Evolutionary conservation across 352 stramenopile genomes (phyloP), one percentile per base, ranked within the genome.

Genomic region (Phytophthora kernoviae): DNA sequence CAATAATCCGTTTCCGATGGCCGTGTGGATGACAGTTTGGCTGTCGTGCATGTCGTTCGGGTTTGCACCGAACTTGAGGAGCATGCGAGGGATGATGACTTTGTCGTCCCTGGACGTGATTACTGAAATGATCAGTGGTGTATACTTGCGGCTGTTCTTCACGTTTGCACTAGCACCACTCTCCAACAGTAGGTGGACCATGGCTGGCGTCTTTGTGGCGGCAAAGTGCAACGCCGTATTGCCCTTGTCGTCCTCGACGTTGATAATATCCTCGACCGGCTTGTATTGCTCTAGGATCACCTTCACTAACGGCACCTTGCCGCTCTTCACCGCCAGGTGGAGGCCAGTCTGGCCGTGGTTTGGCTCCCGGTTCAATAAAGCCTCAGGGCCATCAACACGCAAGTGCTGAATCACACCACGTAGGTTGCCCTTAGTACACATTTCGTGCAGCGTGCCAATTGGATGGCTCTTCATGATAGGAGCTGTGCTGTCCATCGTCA

Each of bases 21-120:
- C 86, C 8, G 86, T 95, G 78, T 95, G 86, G 53, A 95, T 92
- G 18, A 95, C 84, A 5, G 86, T 95, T 43, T 93, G 83, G 45
- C 79, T 87, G 60, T 95, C 86, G 69, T 95, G 86, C 77, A 95
- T 91, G 51, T 95, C 86, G 62, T 95, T 95, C 52, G 86, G 86
- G 70, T 95, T 95, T 30, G 86, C 86, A 34, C 86, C 86, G 48
- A 77, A 95, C 66, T 95, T 95, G 39, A 95, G 79, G 52, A 95
- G 77, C 86, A 95, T 95, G 50, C 85, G 85, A 32, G 85, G 77
- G 37, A 93, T 91, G 44, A 95, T 92, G 26, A 93, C 73, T 51
- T 75, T 85, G 62, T 93, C 86, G 42, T 92, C 79, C 54, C 78
- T 81, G 36, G 84, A 90, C n/a, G 84, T 95, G 63, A 95, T 93